phyloP scores from a whole-genome alignment of 208 protist genomes.

The Blechomonas ayalai region DNA sequence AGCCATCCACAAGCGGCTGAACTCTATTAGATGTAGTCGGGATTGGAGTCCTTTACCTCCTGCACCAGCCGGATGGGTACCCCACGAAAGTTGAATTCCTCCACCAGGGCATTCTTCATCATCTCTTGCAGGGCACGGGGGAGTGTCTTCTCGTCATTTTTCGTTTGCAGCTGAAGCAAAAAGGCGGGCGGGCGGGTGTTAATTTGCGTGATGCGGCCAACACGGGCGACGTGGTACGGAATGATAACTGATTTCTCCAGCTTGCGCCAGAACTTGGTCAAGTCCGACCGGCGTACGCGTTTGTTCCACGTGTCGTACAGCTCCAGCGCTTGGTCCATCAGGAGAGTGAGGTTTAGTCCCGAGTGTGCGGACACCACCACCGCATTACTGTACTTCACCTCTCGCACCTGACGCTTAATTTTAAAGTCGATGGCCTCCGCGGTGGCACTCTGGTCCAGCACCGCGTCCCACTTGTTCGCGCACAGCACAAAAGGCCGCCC shows the following conservation, averaged over 20 bases:
- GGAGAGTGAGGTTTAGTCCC: slow-evolving; percentile 81
- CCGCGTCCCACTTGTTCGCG: slow-evolving; percentile 91
- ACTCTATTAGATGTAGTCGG: slow-evolving; percentile 89
- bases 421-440: slow-evolving; percentile 91
- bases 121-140: slow-evolving; percentile 79
- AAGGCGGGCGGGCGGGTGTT: slow-evolving; percentile 85
- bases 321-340: slow-evolving; percentile 79
- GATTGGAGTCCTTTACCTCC: slow-evolving; percentile 83
- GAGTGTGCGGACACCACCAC: slow-evolving; percentile 85
- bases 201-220: slow-evolving; percentile 81
- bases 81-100: slow-evolving; percentile 88
- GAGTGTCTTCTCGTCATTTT: slow-evolving; percentile 72
- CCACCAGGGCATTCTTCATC: slow-evolving; percentile 88
- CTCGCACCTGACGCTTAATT: slow-evolving; percentile 86
- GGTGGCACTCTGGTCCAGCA: slow-evolving; percentile 80
- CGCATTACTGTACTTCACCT: slow-evolving; percentile 87
- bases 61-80: slow-evolving; percentile 86
- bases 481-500: slow-evolving; percentile 84
- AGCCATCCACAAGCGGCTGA: no score
- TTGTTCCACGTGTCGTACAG: slow-evolving; percentile 91
- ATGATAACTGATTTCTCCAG: slow-evolving; percentile 88
- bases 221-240: slow-evolving; percentile 79
- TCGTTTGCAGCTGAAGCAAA: slow-evolving; percentile 83
- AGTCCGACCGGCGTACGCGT: slow-evolving; percentile 64
- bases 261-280: slow-evolving; percentile 88